These are phyloP conservation scores for Theobroma grandiflorum DNA, from an alignment of 441 rosid species.

Conservation along the genomic window DNA sequence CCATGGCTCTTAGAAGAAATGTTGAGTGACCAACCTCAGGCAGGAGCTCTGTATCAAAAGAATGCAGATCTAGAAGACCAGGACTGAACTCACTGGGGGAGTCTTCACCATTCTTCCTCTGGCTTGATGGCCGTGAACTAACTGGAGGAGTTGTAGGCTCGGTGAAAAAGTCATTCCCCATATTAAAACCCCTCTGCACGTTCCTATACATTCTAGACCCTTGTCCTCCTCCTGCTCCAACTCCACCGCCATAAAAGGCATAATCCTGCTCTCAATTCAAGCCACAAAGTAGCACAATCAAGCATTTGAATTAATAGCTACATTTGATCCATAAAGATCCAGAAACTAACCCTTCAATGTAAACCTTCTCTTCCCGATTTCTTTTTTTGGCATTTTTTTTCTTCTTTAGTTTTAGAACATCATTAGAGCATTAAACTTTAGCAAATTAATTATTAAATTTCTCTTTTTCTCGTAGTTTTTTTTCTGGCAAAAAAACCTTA, in stretches of 20 bases:
- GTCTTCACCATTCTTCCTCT: slow-evolving; percentile 76
- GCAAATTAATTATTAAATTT: not conserved
- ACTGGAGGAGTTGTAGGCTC: slow-evolving; percentile 89
- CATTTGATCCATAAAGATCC: slow-evolving; percentile 4
- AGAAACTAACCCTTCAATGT: not conserved
- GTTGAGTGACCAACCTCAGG: slow-evolving; percentile 68
- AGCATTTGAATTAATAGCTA: slow-evolving; percentile 6
- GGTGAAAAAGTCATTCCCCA: slow-evolving; percentile 66
- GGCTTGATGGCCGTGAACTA: slow-evolving; percentile 62
- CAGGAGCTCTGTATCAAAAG: slow-evolving; percentile 94
- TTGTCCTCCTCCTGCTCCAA: slow-evolving; percentile 72
- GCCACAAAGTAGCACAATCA: slow-evolving; percentile 28
- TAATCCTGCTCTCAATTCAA: slow-evolving; percentile 66
- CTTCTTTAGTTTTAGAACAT: not conserved
- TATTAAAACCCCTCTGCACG: slow-evolving; percentile 69
- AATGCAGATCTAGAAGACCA: slow-evolving; percentile 97
- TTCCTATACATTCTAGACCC: slow-evolving; percentile 66
- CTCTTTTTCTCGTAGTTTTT: not conserved
- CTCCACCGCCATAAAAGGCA: slow-evolving; percentile 75
- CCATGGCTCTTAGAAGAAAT: slow-evolving; percentile 4
- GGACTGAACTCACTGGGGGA: slow-evolving; percentile 86
- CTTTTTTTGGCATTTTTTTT: not conserved
- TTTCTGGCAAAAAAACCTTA: not conserved
- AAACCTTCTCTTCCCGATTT: not conserved
- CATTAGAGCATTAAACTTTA: not conserved